A percentile compares a stretch with the other conserved stretches of the same genome.
These are phyloP conservation scores for Calonectria leucothoes DNA, from an alignment of 2,329 filamentous ascomycete genomes.

Conservation along the genomic window DNA sequence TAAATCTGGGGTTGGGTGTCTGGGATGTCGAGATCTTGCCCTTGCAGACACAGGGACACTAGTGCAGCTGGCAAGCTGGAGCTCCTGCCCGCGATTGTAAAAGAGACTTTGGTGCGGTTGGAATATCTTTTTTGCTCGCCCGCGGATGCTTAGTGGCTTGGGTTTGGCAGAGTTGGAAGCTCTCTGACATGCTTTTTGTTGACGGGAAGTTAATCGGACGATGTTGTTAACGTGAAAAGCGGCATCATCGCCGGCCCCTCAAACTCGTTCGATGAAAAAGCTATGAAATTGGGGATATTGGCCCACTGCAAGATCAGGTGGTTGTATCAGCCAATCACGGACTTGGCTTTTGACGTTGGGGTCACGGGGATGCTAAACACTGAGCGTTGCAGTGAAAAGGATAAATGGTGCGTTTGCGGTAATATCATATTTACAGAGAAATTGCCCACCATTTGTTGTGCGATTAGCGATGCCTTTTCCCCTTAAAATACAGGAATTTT, in stretches of 20 bases:
- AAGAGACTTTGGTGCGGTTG: not conserved
- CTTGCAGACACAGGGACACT: constrained; percentile 22
- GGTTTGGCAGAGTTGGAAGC: not conserved
- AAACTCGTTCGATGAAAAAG: constrained; percentile 6
- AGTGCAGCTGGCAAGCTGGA: constrained; percentile 13
- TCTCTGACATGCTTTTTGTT: not conserved
- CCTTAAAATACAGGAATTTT: not conserved
- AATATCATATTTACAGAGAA: not conserved
- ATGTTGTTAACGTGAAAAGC: not conserved
- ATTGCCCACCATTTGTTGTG: not conserved
- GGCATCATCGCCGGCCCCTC: not conserved
- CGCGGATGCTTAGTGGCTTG: not conserved
- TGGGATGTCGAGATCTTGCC: constrained; percentile 5
- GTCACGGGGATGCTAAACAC: constrained; percentile 36
- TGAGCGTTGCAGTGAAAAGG: constrained; percentile 11
- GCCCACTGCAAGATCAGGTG: constrained; percentile 1
- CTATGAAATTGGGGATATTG: constrained; percentile 10
- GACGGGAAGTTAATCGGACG: not conserved
- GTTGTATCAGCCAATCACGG: constrained; percentile 35
- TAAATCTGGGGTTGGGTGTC: not conserved
- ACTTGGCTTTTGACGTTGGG: constrained; percentile 32
- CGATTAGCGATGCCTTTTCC: constrained; percentile 30
- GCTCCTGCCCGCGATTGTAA: not conserved
- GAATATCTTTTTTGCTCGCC: not conserved
- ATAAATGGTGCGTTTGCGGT: not conserved